Base-by-base conservation (phyloP, 306 rosid species). In the Albizia julibrissin region DNA sequence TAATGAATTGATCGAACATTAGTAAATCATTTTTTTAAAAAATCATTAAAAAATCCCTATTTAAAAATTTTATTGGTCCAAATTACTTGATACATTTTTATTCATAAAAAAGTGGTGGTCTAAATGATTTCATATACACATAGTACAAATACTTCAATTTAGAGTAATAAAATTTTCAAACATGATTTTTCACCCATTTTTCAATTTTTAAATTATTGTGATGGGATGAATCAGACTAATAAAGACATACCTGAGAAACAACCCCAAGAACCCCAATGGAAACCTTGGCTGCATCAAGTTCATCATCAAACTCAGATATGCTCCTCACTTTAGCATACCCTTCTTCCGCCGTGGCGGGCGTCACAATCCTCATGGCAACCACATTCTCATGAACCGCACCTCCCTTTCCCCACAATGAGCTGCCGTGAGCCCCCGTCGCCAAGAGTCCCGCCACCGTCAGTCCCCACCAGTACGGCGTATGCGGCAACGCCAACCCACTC, bases 381-480 rank as follows among this genome's bases (percentile, higher is more conserved):
- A 91, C 95, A 79, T 86, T 74, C 29, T 95, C 98, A 84, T 93
- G 98, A 42, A 95, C 91, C 0, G 97, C 73, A 62, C 98, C 83
- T n/a, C 97, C 98, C 15, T 87, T 85, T 0, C 92, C 91, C 97
- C 93, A 93, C 82, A 95, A 50, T 4, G 98, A 81, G 85, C 98
- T 93, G 2, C 97, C 98, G 69, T 95, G 98, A 0, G 98, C 98
- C 74, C 97, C 98, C 0, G 93, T 95, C 42, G 97, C 91, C 52
- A 95, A 22, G 1, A 93, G 40, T 3, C 98, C 98, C 0, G 98
- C 98, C 6, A 93, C 81, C 8, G 94, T 95, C 47, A 93, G 29
- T 3, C 98, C 98, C 91, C 87, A 90, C 95, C 97, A 95, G 67
- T 95, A 95, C 0, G 98, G 98, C 1, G 94, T 44, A 37, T 87